Conservation (phyloP, 208 protist species). For the Jaenimonas drosophilae region DNA sequence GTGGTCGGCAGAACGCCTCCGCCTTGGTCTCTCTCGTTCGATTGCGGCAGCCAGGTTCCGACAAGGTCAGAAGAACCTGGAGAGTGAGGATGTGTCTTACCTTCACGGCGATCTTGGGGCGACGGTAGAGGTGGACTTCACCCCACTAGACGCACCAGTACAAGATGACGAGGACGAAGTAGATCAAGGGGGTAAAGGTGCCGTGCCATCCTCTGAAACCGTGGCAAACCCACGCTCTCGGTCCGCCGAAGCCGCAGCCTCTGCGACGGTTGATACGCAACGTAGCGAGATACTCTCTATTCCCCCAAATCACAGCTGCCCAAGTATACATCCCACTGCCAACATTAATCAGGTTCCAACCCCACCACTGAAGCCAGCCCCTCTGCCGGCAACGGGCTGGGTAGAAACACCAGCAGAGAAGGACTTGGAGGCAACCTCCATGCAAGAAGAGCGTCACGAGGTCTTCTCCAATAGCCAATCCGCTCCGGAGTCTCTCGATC, state of each 20-base stretch:
- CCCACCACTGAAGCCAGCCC: too few relatives aligned
- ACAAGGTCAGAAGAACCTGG: neutral
- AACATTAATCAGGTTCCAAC: too few relatives aligned
- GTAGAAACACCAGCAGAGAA: too few relatives aligned
- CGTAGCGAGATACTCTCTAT: too few relatives aligned
- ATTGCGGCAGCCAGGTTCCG: neutral
- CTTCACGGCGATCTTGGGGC: neutral
- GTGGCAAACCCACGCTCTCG: neutral
- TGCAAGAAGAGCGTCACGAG: too few relatives aligned
- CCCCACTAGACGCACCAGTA: conserved; percentile 3
- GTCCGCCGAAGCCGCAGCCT: too few relatives aligned
- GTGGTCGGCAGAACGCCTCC: neutral
- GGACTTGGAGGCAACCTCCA: too few relatives aligned
- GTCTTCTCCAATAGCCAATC: conserved; percentile 2
- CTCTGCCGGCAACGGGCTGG: too few relatives aligned
- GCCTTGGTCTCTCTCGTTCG: neutral
- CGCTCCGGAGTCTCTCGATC: too few relatives aligned
- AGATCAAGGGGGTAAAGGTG: neutral
- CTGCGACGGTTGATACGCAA: too few relatives aligned
- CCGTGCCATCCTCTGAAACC: neutral
- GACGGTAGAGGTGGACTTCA: conserved; percentile 61
- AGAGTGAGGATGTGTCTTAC: conserved; percentile 1
- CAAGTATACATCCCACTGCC: too few relatives aligned
- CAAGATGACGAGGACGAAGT: neutral
- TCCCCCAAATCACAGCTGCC: too few relatives aligned